Conservation (phyloP, 1,139 yeast genomes). For the Pichia sp. region DNA sequence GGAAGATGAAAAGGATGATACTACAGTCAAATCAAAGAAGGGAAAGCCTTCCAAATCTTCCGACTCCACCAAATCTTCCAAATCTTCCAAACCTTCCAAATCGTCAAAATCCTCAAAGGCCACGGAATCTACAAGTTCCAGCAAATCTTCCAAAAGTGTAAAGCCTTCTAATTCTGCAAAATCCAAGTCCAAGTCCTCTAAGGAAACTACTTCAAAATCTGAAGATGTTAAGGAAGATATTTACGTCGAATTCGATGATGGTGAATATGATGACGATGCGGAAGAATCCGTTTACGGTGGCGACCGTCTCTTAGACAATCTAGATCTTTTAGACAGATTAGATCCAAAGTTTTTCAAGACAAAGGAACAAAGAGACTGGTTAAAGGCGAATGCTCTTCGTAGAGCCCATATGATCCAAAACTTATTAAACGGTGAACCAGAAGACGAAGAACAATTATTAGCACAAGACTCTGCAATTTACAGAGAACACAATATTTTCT, state of each 20-base stretch:
- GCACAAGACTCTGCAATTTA: conserved; percentile 27
- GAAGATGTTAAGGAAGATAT: background rate
- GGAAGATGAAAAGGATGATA: background rate
- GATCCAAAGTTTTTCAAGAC: conserved; percentile 15
- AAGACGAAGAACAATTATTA: conserved; percentile 14
- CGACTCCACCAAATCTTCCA: too few species aligned
- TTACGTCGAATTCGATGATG: background rate
- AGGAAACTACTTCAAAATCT: too few species aligned
- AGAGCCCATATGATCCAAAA: conserved; percentile 24
- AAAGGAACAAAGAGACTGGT: conserved; percentile 20
- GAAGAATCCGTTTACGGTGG: background rate
- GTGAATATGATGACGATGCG: background rate
- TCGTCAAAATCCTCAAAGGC: too few species aligned
- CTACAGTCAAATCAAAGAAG: background rate
- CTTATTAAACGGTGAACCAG: conserved; percentile 20
- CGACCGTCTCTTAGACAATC: conserved; percentile 10
- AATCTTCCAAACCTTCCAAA: too few species aligned
- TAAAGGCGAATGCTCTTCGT: conserved; percentile 24
- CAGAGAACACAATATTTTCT: conserved; percentile 26
- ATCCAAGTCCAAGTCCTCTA: too few species aligned
- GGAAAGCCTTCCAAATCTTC: too few species aligned
- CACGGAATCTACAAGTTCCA: too few species aligned
- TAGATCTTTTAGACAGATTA: conserved; percentile 18
- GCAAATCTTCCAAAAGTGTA: too few species aligned
- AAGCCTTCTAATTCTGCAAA: too few species aligned